Conservation (phyloP, 768 basidiomycete species). For the Clitopilus passeckerianus region DNA sequence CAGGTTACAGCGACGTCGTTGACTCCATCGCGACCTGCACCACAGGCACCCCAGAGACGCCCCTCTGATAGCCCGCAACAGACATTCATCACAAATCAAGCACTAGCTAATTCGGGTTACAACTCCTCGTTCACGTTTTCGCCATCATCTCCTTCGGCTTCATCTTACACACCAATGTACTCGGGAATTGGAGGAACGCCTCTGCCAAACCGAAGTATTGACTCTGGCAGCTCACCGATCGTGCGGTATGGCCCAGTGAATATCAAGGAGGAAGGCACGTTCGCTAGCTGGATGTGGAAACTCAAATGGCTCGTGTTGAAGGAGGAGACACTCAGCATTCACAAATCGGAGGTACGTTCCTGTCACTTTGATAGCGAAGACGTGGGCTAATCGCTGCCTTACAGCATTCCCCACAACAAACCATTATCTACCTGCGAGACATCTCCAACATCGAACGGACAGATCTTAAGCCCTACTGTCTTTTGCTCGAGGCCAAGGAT, state of each 20-base stretch:
- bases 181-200: conserved; percentile 82
- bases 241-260: conserved; percentile 71
- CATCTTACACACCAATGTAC: conserved; percentile 64
- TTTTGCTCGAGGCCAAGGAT: conserved; percentile 81
- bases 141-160: conserved; percentile 45
- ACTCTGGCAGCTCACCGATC: conserved; percentile 35
- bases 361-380: not conserved
- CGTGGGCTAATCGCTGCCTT: conserved; percentile 6
- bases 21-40: conserved; percentile 76
- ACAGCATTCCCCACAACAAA: conserved; percentile 54
- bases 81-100: conserved; percentile 30
- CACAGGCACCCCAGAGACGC: conserved; percentile 57
- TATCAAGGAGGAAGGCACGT: conserved; percentile 87
- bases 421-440: conserved; percentile 62
- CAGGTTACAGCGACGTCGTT: conserved; percentile 48
- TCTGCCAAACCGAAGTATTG: conserved; percentile 53
- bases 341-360: conserved; percentile 83
- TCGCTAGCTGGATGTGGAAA: conserved; percentile 89
- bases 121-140: conserved; percentile 52
- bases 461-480: conserved; percentile 92
- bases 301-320: conserved; percentile 87
- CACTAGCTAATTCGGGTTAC: conserved; percentile 53
- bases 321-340: conserved; percentile 73
- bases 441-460: conserved; percentile 87
- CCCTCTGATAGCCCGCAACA: conserved; percentile 28